These are phyloP conservation scores for Candolleomyces efflorescens DNA, from an alignment of 768 basidiomycete genomes.

Conservation along the genomic window DNA sequence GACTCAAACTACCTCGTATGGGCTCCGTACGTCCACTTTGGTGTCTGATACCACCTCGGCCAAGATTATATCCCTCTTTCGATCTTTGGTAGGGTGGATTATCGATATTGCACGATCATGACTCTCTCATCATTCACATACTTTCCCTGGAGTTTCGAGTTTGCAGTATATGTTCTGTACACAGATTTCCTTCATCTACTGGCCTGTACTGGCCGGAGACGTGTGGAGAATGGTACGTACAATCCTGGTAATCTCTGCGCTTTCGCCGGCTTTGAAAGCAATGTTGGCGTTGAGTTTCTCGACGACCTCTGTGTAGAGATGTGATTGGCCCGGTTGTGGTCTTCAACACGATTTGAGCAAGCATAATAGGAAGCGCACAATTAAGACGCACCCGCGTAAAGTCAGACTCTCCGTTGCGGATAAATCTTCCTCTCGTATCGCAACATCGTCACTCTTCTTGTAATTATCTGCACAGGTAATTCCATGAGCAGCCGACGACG, in stretches of 20 bases:
- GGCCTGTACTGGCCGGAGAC: too few relatives aligned
- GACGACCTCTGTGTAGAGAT: constrained; percentile 63
- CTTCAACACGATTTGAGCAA: constrained; percentile 28
- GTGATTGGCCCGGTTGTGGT: constrained; percentile 66
- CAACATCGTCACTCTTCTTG: constrained; percentile 76
- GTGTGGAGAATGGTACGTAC: too few relatives aligned
- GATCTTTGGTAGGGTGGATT: too few relatives aligned
- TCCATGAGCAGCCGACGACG: not conserved
- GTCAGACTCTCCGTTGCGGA: constrained; percentile 78
- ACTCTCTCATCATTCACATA: too few relatives aligned
- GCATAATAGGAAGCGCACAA: not conserved
- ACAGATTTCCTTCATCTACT: too few relatives aligned
- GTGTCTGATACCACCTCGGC: too few relatives aligned
- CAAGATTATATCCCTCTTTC: too few relatives aligned
- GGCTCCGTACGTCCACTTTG: too few relatives aligned
- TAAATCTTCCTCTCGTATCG: constrained; percentile 69
- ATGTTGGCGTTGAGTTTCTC: constrained; percentile 77
- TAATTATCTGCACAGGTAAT: constrained; percentile 60
- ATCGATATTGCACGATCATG: too few relatives aligned
- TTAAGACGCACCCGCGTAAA: constrained; percentile 58
- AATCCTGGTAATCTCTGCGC: not conserved
- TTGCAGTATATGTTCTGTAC: too few relatives aligned
- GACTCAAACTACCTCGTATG: too few relatives aligned
- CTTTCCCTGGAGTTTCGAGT: too few relatives aligned
- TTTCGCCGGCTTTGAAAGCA: constrained; percentile 50